Conservation (phyloP, 768 basidiomycete species). For the Podaxis sp. region DNA sequence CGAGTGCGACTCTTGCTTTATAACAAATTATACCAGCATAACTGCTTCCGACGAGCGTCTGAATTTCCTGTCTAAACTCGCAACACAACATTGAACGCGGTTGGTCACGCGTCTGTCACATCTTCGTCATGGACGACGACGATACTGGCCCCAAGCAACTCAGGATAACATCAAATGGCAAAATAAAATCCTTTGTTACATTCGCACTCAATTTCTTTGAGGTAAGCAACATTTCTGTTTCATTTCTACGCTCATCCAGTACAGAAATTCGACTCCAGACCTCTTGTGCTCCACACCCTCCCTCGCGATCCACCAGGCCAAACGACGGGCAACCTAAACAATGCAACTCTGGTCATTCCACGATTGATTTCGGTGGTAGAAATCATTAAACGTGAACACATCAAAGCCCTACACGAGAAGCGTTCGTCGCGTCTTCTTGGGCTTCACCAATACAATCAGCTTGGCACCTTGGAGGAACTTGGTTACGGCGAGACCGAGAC, state of each 20-base stretch:
- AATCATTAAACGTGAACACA: constrained; percentile 80
- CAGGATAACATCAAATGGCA: constrained; percentile 56
- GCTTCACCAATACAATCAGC: constrained; percentile 76
- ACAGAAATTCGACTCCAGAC: constrained; percentile 46
- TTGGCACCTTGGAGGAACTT: constrained; percentile 53
- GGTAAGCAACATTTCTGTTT: constrained; percentile 26
- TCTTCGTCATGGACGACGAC: constrained; percentile 7
- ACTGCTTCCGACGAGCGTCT: not conserved
- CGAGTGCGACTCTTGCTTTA: too few relatives aligned
- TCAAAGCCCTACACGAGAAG: constrained; percentile 47
- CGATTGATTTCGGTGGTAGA: constrained; percentile 77
- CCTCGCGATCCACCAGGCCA: constrained; percentile 30
- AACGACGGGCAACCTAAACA: constrained; percentile 8
- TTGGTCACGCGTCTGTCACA: constrained; percentile 3
- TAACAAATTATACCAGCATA: too few relatives aligned
- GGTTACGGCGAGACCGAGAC: constrained; percentile 21
- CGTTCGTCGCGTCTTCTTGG: constrained; percentile 44
- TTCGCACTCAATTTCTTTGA: constrained; percentile 53
- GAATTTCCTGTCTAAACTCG: not conserved
- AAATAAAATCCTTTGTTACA: constrained; percentile 50
- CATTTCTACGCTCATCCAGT: not conserved
- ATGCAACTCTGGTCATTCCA: constrained; percentile 44
- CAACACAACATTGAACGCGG: not conserved
- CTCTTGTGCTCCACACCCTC: constrained; percentile 59
- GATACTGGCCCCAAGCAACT: constrained; percentile 23